Conservation (phyloP, 2,329 filamentous ascomycete genomes). For the Aspergillus eucalypticola region DNA sequence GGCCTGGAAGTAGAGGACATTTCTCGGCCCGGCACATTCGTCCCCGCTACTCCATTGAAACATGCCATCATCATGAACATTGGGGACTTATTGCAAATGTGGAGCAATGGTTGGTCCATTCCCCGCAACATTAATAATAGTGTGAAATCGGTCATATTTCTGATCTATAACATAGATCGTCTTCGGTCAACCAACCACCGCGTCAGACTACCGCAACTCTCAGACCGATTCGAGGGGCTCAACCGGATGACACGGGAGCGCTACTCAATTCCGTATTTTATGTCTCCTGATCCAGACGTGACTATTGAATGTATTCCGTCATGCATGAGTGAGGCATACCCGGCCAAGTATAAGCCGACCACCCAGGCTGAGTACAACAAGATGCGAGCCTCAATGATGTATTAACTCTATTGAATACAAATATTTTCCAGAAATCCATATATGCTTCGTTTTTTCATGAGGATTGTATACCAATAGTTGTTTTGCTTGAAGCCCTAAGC, state of each 20-base stretch:
- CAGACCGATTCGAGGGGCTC: conserved; percentile 40
- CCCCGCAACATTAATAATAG: not conserved
- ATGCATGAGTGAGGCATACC: conserved; percentile 45
- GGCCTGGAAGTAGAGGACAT: conserved; percentile 55
- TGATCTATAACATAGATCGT: conserved; percentile 38
- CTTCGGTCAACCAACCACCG: conserved; percentile 58
- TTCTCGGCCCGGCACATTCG: conserved; percentile 40
- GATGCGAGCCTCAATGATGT: conserved; percentile 34
- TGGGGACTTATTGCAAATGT: conserved; percentile 53
- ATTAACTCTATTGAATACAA: not conserved
- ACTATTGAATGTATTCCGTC: conserved; percentile 56
- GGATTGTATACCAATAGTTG: not conserved
- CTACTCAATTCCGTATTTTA: conserved; percentile 64
- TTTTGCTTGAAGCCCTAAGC: conserved; percentile 21
- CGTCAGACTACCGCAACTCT: conserved; percentile 49
- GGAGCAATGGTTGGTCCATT: conserved; percentile 48
- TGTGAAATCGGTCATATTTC: not conserved
- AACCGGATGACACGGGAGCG: conserved; percentile 51
- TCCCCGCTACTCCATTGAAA: conserved; percentile 43
- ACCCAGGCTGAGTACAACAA: conserved; percentile 42
- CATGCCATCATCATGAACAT: conserved; percentile 52
- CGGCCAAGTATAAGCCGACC: conserved; percentile 55
- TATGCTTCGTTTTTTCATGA: not conserved
- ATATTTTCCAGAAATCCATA: too few relatives aligned
- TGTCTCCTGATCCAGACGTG: conserved; percentile 52